Conservation (phyloP, 2,329 filamentous ascomycete species). For the Xylaria sp. region DNA sequence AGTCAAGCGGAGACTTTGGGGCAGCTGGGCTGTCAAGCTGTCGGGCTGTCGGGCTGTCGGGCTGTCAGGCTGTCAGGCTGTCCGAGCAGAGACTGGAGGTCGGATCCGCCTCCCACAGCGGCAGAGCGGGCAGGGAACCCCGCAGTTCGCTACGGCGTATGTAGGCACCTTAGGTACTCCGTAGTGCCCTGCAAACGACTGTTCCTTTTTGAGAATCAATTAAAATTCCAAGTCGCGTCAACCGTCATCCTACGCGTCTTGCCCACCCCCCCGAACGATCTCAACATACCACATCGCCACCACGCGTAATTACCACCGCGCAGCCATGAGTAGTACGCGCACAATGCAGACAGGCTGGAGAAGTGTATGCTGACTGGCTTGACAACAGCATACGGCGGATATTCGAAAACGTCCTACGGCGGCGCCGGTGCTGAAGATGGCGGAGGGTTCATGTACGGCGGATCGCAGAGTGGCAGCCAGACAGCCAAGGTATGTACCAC, state of each 20-base stretch:
- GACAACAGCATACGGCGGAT: constrained; percentile 54
- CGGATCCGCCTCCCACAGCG: too few relatives aligned
- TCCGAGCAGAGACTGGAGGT: too few relatives aligned
- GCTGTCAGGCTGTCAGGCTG: too few relatives aligned
- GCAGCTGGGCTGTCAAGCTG: too few relatives aligned
- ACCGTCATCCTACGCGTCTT: constrained; percentile 29
- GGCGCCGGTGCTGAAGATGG: constrained; percentile 61
- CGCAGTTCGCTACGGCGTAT: too few relatives aligned
- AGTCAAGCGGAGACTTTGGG: too few relatives aligned
- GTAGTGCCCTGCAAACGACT: not conserved
- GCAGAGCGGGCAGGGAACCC: too few relatives aligned
- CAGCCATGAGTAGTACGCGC: constrained; percentile 24
- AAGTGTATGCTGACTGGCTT: constrained; percentile 9
- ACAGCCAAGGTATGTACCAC: constrained; percentile 32
- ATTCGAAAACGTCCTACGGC: constrained; percentile 53
- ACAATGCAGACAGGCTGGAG: not conserved
- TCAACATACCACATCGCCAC: constrained; percentile 1
- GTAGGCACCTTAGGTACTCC: too few relatives aligned
- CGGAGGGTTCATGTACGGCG: constrained; percentile 63
- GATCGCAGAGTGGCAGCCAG: constrained; percentile 63
- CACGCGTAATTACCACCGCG: not conserved
- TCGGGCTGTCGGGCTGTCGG: too few relatives aligned
- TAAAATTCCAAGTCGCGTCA: constrained; percentile 31
- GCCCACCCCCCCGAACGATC: not conserved
- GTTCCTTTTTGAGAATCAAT: constrained; percentile 15